These are phyloP conservation scores for Yarrowia divulgata DNA, from an alignment of 805 yeast species.

Conservation along the genomic window DNA sequence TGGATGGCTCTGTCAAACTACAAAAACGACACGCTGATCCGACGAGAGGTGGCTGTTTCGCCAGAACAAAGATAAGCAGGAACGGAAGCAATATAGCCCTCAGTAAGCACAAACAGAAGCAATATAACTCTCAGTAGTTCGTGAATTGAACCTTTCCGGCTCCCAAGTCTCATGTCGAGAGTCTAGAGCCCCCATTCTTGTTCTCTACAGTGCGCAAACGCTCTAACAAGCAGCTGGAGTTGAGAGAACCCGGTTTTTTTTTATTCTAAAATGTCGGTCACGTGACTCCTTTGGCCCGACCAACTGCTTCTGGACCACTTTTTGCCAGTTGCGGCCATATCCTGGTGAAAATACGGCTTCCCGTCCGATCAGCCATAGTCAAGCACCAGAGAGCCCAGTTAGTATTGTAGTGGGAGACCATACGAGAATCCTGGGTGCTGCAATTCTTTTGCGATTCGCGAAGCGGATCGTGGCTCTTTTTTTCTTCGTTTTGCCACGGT, in stretches of 20 bases:
- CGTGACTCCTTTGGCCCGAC: background rate
- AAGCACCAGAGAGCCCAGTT: constrained; percentile 23
- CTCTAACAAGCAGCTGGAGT: no score
- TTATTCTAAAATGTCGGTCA: no score
- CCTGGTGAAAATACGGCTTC: constrained; percentile 25
- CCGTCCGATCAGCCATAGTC: constrained; percentile 24
- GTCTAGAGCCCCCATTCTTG: no score
- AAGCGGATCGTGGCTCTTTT: no score
- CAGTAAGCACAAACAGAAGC: no score
- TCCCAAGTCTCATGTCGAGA: no score
- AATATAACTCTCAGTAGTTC: no score
- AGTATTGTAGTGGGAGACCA: constrained; percentile 24
- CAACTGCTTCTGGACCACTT: background rate
- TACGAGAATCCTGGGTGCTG: constrained; percentile 23
- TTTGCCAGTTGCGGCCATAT: constrained; percentile 9
- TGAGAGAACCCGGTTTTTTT: no score
- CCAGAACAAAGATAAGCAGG: constrained; percentile 20
- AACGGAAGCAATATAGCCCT: no score
- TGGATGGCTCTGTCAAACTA: constrained; percentile 50
- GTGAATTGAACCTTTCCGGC: no score
- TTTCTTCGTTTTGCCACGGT: no score
- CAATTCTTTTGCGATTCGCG: constrained; percentile 7
- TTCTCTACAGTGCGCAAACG: no score
- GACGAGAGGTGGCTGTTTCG: constrained; percentile 53
- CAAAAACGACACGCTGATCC: constrained; percentile 54